Evolutionary conservation across 2,329 filamentous ascomycete genomes (phyloP).

Genomic region (Clarireedia hainanense): DNA sequence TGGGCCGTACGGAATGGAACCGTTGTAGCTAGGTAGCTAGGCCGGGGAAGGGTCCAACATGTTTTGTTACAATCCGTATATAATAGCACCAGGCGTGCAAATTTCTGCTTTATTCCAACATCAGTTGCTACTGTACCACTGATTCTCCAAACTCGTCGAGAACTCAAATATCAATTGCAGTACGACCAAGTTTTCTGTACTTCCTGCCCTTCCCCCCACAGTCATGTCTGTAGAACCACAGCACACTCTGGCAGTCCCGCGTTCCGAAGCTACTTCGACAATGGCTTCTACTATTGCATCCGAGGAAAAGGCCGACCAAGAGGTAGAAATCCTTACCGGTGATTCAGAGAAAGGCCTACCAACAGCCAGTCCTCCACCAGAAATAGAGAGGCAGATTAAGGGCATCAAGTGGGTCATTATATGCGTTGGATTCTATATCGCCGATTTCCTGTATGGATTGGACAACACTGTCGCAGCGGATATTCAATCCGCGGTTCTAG

Average conservation of each 20-base stretch:
- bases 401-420: conserved; percentile 26
- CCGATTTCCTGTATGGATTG: conserved; percentile 5
- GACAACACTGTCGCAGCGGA: conserved; percentile 34
- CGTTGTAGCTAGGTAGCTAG: background rate
- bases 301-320: background rate
- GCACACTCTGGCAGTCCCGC: background rate
- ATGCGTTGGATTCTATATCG: conserved; percentile 1
- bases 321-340: background rate
- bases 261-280: background rate
- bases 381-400: background rate
- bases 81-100: background rate
- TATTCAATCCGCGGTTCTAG: conserved; percentile 35
- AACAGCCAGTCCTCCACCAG: background rate
- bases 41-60: background rate
- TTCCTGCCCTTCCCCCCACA: too few species aligned
- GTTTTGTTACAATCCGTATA: background rate
- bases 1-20: background rate
- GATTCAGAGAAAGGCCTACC: conserved; percentile 5
- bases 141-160: background rate
- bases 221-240: background rate
- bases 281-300: background rate
- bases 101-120: background rate
- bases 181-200: too few species aligned
- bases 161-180: background rate
- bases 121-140: background rate